Base-by-base conservation (phyloP, 2,329 filamentous ascomycete species). In the Cladosporium sp. region DNA sequence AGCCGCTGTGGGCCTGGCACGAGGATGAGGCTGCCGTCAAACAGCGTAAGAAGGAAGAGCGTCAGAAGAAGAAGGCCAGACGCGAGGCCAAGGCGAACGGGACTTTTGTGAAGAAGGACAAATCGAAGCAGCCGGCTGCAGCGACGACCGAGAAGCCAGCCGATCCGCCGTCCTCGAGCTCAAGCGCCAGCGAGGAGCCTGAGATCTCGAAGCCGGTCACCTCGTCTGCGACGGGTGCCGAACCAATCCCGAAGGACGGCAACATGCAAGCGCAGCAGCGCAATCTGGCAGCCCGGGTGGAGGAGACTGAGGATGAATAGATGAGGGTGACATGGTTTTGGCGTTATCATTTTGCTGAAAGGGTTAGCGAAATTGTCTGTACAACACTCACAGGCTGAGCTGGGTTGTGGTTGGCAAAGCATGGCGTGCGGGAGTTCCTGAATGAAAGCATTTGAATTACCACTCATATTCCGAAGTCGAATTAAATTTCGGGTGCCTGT, bases 1-100 rank as follows among this genome's bases (percentile, higher is more conserved):
- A 86, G 66, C 93, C 93, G 16, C 74, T 95, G 5, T 98, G 93
- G 92, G 93, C 89, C 55, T 98, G 93, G 93, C 93, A 98, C 70
- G 91, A 70, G 59, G 63, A 63, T 34, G 66, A 66, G 46, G 66
- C 66, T 56, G 63, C 64, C 9, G 59, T 66, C 45, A 70, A 70
- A 63, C 63, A 63, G 59, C 59, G 66, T 10, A 70, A 70, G 63
- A 68, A 68, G 60, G 60, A 63, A 14, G 66, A 69, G 53, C 43
- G 64, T 8, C 54, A 60, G 44, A 56, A 55, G 46, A 68, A 68
- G 59, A 64, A 63, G 54, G 62, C 61, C 3, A 63, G 62, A 41
- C 56, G 61, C 38, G 64, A 63, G 48, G 61, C 61, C 10, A 66
- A 64, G 52, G 61, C 58, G n/a, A 57, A 58, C 13, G 62, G 59